Evolutionary conservation across 331 rosid genomes (phyloP).

Genomic region (Malus hybrid): DNA sequence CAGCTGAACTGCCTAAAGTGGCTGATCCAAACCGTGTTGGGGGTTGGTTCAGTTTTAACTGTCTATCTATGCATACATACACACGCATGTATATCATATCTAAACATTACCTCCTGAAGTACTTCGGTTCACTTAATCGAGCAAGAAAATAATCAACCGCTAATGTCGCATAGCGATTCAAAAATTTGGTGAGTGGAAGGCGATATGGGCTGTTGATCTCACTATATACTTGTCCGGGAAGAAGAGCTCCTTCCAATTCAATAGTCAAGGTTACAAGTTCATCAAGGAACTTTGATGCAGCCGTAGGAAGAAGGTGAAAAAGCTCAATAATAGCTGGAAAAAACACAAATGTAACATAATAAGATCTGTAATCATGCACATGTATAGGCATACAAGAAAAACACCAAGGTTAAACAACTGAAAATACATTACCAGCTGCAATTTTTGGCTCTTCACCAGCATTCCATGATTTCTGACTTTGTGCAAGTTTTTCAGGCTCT

Average conservation of each 20-base stretch:
- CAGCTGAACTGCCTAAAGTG: neutral
- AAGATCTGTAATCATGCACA: slow-evolving; percentile 5
- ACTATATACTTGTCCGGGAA: slow-evolving; percentile 89
- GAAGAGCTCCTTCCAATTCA: slow-evolving; percentile 98
- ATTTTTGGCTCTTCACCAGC: slow-evolving; percentile 99
- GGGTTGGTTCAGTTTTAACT: neutral
- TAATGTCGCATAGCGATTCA: slow-evolving; percentile 79
- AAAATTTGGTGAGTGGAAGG: slow-evolving; percentile 78
- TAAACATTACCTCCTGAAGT: slow-evolving; percentile 79
- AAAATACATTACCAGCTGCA: slow-evolving; percentile 72
- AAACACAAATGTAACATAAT: slow-evolving; percentile 12
- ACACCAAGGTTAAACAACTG: slow-evolving; percentile 14
- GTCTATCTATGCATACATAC: neutral
- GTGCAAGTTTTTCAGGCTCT: slow-evolving; percentile 98
- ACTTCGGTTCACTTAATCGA: slow-evolving; percentile 82
- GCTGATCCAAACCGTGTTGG: neutral
- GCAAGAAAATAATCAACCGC: slow-evolving; percentile 95
- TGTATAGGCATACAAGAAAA: slow-evolving; percentile 5
- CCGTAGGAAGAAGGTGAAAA: slow-evolving; percentile 92
- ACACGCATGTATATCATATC: neutral
- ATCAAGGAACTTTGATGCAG: slow-evolving; percentile 96
- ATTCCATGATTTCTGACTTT: slow-evolving; percentile 94
- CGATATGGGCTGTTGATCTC: slow-evolving; percentile 96
- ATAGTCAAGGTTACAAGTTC: slow-evolving; percentile 96
- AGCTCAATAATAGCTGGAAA: slow-evolving; percentile 94